Conservation (phyloP, 2,329 filamentous ascomycete species). For the Colletotrichum aenigma region DNA sequence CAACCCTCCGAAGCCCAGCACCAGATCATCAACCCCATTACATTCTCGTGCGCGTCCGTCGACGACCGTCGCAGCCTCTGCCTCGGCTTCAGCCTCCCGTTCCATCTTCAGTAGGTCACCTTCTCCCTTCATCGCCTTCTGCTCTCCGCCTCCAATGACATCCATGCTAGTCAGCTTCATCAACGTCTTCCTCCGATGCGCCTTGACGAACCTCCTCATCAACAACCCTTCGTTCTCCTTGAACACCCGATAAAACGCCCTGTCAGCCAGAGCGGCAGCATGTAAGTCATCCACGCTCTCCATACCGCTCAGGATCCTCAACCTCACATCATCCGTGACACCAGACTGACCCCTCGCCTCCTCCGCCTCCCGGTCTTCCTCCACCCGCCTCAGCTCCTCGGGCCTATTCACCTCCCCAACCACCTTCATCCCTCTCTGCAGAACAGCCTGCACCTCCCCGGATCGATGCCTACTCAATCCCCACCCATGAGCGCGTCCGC, state of each 20-base stretch:
- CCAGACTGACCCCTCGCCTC: conserved; percentile 14
- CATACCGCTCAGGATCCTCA: conserved; percentile 44
- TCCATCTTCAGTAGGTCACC: conserved; percentile 5
- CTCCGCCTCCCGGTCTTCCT: background rate
- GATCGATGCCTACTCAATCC: conserved; percentile 45
- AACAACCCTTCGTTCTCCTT: conserved; percentile 47
- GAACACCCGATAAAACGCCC: conserved; percentile 48
- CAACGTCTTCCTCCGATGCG: conserved; percentile 11
- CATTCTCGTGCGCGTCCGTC: background rate
- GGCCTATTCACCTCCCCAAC: background rate
- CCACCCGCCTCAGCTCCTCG: background rate
- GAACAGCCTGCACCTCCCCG: conserved; percentile 37
- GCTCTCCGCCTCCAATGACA: conserved; percentile 25
- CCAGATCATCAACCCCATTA: background rate
- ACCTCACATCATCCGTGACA: conserved; percentile 39
- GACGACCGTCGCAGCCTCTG: background rate
- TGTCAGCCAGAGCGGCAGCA: conserved; percentile 44
- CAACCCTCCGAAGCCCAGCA: background rate
- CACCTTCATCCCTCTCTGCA: background rate
- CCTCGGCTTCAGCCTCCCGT: conserved; percentile 19
- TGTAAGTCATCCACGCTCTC: conserved; percentile 46
- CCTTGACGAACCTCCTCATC: conserved; percentile 29
- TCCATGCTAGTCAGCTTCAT: conserved; percentile 1
- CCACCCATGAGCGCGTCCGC: conserved; percentile 53
- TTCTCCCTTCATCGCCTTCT: conserved; percentile 30